Percentiles rank a stretch among this genome's conserved stretches.
Conservation (phyloP, 768 basidiomycete genomes). For the Boletus tomentosulus region DNA sequence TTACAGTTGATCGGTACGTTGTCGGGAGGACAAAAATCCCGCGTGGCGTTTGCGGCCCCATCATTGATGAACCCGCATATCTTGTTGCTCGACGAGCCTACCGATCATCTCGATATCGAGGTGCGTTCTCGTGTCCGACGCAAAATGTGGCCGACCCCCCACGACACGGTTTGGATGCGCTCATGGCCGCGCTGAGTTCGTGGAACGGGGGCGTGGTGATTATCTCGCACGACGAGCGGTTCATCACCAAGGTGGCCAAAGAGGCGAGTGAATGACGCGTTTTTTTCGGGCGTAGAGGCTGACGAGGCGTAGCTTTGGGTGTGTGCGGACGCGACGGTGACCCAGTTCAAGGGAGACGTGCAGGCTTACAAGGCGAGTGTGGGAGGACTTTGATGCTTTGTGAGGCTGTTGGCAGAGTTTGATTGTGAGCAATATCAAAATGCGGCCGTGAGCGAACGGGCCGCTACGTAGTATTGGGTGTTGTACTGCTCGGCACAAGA, state of each 20-base stretch:
- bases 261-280: slow-evolving; percentile 48
- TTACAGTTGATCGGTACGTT: slow-evolving; percentile 88
- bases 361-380: slow-evolving; percentile 78
- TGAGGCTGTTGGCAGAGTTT: slow-evolving; percentile 45
- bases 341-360: slow-evolving; percentile 86
- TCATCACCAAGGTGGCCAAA: slow-evolving; percentile 87
- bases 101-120: slow-evolving; percentile 95
- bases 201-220: slow-evolving; percentile 94
- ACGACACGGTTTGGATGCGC: slow-evolving; percentile 82
- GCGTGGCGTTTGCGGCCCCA: slow-evolving; percentile 89
- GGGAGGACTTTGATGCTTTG: background rate
- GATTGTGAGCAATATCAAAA: slow-evolving; percentile 69
- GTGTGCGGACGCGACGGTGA: slow-evolving; percentile 80
- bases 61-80: slow-evolving; percentile 90
- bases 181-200: slow-evolving; percentile 73
- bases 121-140: slow-evolving; percentile 30
- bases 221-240: slow-evolving; percentile 94
- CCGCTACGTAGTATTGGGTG: too few species aligned
- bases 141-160: background rate
- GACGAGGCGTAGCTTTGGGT: slow-evolving; percentile 73
- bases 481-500: too few species aligned
- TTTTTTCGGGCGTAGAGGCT: background rate
- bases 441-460: slow-evolving; percentile 36
- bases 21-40: slow-evolving; percentile 93
- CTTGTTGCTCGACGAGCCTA: slow-evolving; percentile 93